phyloP scores from a whole-genome alignment of 768 basidiomycete genomes.

The Suillus fuscotomentosus region DNA sequence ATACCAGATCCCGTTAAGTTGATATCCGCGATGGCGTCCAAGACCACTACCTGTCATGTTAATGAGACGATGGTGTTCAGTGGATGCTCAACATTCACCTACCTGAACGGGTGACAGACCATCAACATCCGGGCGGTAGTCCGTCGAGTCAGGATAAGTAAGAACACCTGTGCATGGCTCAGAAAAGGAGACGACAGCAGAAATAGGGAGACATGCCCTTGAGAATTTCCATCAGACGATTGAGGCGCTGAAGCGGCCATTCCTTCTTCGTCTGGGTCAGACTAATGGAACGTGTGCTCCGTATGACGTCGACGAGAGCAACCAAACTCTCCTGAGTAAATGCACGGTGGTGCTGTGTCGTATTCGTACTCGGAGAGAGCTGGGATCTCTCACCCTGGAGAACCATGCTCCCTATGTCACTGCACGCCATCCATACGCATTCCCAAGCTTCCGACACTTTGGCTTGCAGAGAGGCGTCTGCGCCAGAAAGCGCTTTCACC shows the following conservation, averaged over 20 bases:
- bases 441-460: constrained; percentile 51
- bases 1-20: constrained; percentile 61
- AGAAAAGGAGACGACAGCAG: not conserved
- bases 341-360: constrained; percentile 8
- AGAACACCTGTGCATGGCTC: constrained; percentile 50
- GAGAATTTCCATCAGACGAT: constrained; percentile 71
- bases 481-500: constrained; percentile 53
- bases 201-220: constrained; percentile 48
- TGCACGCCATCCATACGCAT: constrained; percentile 69
- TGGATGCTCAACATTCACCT: constrained; percentile 10
- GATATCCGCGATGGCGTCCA: constrained; percentile 67
- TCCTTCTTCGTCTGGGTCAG: constrained; percentile 46
- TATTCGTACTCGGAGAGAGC: constrained; percentile 15
- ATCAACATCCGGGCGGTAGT: constrained; percentile 89
- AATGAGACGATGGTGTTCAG: not conserved
- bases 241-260: constrained; percentile 66
- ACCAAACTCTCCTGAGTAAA: constrained; percentile 77
- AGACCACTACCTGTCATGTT: constrained; percentile 57
- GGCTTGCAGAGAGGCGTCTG: constrained; percentile 29
- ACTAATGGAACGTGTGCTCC: constrained; percentile 53
- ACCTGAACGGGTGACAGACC: constrained; percentile 78
- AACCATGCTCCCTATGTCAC: constrained; percentile 59
- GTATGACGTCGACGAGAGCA: constrained; percentile 73
- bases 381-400: constrained; percentile 26
- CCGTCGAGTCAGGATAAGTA: constrained; percentile 79